Conservation (phyloP, 108 stramenopile genomes). For the Conticribra weissflogii region DNA sequence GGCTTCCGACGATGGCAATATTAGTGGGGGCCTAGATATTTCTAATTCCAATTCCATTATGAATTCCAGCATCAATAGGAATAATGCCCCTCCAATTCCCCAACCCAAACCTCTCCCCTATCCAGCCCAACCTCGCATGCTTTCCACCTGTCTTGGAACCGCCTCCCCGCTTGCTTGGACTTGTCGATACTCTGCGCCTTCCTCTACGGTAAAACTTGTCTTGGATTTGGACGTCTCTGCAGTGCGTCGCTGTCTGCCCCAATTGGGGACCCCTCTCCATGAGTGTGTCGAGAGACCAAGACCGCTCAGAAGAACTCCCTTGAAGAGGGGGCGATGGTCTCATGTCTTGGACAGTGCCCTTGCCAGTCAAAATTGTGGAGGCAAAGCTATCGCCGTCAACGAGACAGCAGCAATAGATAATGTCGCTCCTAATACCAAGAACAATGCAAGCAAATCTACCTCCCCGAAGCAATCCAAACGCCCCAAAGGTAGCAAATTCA, state of each 20-base stretch:
- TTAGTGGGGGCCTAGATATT: no score
- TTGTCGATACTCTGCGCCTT: conserved; percentile 71
- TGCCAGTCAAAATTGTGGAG: no score
- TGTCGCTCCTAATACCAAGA: not conserved
- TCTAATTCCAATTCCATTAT: not conserved
- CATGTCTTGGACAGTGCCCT: no score
- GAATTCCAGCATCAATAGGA: not conserved
- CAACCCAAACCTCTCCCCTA: conserved; percentile 4
- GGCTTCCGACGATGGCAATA: no score
- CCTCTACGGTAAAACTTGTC: conserved; percentile 57
- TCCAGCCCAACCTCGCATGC: conserved; percentile 24
- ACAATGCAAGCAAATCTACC: not conserved
- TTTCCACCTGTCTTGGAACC: conserved; percentile 39
- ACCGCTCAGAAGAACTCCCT: conserved; percentile 32
- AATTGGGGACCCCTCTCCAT: conserved; percentile 75
- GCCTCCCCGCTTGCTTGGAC: conserved; percentile 66
- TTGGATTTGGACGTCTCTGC: conserved; percentile 49
- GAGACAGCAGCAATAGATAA: not conserved
- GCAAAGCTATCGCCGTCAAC: not conserved
- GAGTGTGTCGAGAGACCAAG: conserved; percentile 63
- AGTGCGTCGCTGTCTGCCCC: conserved; percentile 58
- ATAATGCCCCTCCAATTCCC: not conserved
- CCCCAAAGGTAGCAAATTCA: not conserved
- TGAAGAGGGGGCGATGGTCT: conserved; percentile 18
- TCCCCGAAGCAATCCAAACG: not conserved